Percentiles rank a stretch among this genome's conserved stretches.
Evolutionary conservation across 2,329 filamentous ascomycete species (phyloP).

Genomic region (Onygena corvina): DNA sequence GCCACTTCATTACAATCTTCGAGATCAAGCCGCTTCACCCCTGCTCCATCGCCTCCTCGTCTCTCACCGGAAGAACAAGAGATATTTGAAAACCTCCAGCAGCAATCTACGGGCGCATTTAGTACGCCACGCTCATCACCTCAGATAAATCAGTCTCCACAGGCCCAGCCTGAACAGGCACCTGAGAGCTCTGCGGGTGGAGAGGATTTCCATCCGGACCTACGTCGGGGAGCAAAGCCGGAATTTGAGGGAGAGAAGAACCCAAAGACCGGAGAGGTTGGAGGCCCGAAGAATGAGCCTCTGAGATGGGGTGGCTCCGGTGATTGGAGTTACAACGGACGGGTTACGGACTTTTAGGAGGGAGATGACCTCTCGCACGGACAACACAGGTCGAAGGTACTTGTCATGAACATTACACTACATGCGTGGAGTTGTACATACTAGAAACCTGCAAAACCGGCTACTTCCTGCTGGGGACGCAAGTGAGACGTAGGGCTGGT

Average conservation of each 20-base stretch:
- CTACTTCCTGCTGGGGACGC: not conserved
- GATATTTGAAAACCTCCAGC: constrained; percentile 77
- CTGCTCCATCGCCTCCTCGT: constrained; percentile 60
- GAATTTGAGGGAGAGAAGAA: constrained; percentile 91
- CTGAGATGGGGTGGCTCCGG: constrained; percentile 67
- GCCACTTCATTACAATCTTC: constrained; percentile 16
- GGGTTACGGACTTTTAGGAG: constrained; percentile 74
- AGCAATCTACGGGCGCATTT: constrained; percentile 61
- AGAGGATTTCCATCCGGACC: constrained; percentile 56
- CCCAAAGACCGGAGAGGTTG: constrained; percentile 87
- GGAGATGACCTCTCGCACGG: no score
- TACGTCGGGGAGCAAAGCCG: constrained; percentile 65
- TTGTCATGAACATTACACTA: constrained; percentile 1
- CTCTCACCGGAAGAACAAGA: constrained; percentile 82
- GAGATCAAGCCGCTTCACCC: constrained; percentile 20
- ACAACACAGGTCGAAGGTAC: no score
- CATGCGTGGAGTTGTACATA: not conserved
- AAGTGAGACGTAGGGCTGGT: no score
- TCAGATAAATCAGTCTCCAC: constrained; percentile 36
- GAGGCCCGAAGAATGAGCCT: constrained; percentile 95
- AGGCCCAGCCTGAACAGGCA: constrained; percentile 21
- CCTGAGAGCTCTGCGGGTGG: constrained; percentile 38
- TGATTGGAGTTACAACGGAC: constrained; percentile 88
- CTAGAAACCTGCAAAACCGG: not conserved
- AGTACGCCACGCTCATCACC: constrained; percentile 44